These are phyloP conservation scores for Herpetospermum pedunculosum DNA, from an alignment of 306 rosid species.

Conservation along the genomic window DNA sequence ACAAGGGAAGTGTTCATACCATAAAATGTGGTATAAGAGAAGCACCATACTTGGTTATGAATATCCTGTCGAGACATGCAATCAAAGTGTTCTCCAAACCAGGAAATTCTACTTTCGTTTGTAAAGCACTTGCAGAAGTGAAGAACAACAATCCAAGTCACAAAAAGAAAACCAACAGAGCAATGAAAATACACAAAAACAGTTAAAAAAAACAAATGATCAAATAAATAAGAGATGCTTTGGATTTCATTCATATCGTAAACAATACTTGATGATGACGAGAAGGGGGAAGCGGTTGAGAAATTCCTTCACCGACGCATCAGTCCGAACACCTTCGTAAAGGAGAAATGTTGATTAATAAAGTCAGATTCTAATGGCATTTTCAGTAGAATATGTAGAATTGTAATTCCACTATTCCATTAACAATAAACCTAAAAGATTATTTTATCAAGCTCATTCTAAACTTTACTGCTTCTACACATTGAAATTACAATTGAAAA, in stretches of 20 bases:
- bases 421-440: too few species aligned
- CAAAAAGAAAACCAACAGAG: background rate
- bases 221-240: background rate
- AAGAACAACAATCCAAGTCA: background rate
- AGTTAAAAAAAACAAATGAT: background rate
- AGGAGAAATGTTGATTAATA: background rate
- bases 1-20: conserved; percentile 30
- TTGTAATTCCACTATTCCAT: too few species aligned
- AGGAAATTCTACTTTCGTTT: conserved; percentile 57
- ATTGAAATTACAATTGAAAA: too few species aligned
- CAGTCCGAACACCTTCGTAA: conserved; percentile 50
- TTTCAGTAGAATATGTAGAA: background rate
- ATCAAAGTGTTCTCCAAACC: conserved; percentile 51
- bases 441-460: too few species aligned
- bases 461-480: too few species aligned
- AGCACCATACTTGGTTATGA: conserved; percentile 76
- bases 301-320: conserved; percentile 50
- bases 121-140: conserved; percentile 52
- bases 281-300: conserved; percentile 75
- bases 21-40: conserved; percentile 65
- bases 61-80: conserved; percentile 64
- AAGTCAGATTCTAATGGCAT: background rate
- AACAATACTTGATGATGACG: conserved; percentile 38
- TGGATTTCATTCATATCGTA: background rate
- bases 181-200: background rate